Base-by-base conservation (phyloP, 2,329 filamentous ascomycete genomes). In the Simplicillium aogashimaense region DNA sequence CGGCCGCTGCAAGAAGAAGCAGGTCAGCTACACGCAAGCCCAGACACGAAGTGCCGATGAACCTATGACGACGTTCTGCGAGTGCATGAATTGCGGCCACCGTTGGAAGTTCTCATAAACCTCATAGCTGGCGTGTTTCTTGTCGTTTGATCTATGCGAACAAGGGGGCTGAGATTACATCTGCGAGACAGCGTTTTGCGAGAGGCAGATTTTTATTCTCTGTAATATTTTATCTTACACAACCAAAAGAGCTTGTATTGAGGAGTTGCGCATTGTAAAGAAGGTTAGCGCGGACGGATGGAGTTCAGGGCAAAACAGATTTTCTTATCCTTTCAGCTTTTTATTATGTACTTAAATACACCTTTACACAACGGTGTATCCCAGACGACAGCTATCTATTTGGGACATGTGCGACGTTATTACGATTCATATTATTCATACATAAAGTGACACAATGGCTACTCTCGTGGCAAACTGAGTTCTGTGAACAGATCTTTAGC, bases 41-140 rank as follows among this genome's bases (percentile, higher is more conserved):
- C 92, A 98, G 71, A 98, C 92, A 13, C 76, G 92, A 48, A 85
- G 79, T 67, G 92, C 92, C 49, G 92, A 98, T 75, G 92, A 97
- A 66, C 90, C 90, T 50, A 84, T 84, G 80, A 84, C 80, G 45
- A 84, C 80, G 29, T 84, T 84, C 60, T 84, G 80, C 64, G 78
- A 82, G 57, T 84, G 80, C 56, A 78, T 76, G 55, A 69, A 76
- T 47, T 84, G 80, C 54, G 80, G 80, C 36, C 72, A 84, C 55
- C 72, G 79, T 41, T 84, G 80, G 80, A 84, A 84, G 48, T 52
- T 51, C 44, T 56, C 54, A 36, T 56, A 37, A 47, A 36, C 32
- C 9, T 25, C 20, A 25, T 6, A 9, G 20, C 20, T 25, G 5
- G 20, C 9, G 20, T 9, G 9, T 25, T 5, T 5, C 20, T 25